Evolutionary conservation across 495 filamentous ascomycete species (phyloP).

Genomic region (Eremomyces bilateralis): DNA sequence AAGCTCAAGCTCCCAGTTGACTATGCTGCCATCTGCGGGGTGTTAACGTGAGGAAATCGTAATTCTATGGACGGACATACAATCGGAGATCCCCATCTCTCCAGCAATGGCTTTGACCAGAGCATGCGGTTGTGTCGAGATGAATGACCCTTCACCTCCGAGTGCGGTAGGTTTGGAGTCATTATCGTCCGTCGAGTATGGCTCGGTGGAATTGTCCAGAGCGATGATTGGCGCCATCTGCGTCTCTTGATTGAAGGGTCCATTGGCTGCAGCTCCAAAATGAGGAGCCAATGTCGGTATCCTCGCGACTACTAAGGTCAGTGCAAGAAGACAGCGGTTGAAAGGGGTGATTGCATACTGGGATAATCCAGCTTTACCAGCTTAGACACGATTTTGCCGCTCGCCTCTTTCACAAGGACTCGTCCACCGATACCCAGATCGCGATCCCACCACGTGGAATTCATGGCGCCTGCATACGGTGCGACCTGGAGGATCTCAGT

Average conservation of each 20-base stretch:
- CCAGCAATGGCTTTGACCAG: slow-evolving; percentile 64
- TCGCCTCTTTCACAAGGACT: slow-evolving; percentile 57
- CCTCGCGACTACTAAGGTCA: slow-evolving; percentile 39
- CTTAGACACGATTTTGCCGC: slow-evolving; percentile 61
- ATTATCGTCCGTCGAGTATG: slow-evolving; percentile 11
- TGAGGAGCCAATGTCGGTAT: slow-evolving; percentile 88
- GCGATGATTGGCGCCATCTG: slow-evolving; percentile 89
- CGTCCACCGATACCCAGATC: slow-evolving; percentile 79
- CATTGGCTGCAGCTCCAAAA: slow-evolving; percentile 61
- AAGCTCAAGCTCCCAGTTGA: slow-evolving; percentile 96
- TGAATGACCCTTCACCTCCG: slow-evolving; percentile 37
- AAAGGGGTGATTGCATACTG: slow-evolving; percentile 14
- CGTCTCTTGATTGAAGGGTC: slow-evolving; percentile 72
- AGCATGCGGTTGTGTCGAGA: slow-evolving; percentile 56
- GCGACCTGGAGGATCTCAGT: slow-evolving; percentile 28
- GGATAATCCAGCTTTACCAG: slow-evolving; percentile 86
- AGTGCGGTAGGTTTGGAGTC: slow-evolving; percentile 15
- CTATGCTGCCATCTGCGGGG: slow-evolving; percentile 33
- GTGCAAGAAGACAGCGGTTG: neutral
- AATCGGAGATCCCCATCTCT: slow-evolving; percentile 47
- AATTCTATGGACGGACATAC: slow-evolving; percentile 12
- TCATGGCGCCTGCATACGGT: slow-evolving; percentile 72
- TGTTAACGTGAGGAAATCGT: slow-evolving; percentile 5
- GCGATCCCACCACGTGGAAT: slow-evolving; percentile 82
- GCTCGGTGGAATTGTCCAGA: slow-evolving; percentile 28